Evolutionary conservation across 2,329 filamentous ascomycete species (phyloP).

Genomic region (Plectosphaerella cucumerina): DNA sequence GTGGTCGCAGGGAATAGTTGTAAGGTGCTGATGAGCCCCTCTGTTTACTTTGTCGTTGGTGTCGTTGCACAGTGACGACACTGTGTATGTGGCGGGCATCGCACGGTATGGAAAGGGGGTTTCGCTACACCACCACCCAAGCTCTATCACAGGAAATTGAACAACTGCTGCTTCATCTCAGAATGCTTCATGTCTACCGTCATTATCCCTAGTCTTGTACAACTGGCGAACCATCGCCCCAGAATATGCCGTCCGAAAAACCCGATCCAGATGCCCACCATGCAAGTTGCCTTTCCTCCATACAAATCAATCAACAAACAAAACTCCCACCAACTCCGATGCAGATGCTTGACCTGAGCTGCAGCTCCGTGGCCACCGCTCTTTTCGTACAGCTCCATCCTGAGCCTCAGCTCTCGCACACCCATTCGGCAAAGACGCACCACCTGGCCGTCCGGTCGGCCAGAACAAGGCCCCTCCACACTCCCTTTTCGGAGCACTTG

Average conservation of each 20-base stretch:
- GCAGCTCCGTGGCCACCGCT: constrained; percentile 4
- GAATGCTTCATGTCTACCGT: too few species aligned
- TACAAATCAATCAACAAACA: not conserved
- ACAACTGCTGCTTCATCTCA: too few species aligned
- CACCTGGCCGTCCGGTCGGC: constrained; percentile 80
- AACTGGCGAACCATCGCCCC: not conserved
- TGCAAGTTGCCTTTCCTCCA: not conserved
- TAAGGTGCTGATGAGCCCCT: not conserved
- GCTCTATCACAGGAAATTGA: too few species aligned
- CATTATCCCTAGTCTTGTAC: not conserved
- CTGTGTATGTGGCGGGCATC: not conserved
- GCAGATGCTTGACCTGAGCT: constrained; percentile 10
- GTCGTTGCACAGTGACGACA: not conserved
- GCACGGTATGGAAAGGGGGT: not conserved
- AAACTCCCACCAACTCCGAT: constrained; percentile 10
- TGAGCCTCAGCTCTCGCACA: constrained; percentile 41
- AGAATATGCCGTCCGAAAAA: not conserved
- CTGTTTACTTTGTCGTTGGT: not conserved
- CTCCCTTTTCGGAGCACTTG: constrained; percentile 78
- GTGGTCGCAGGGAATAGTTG: not conserved
- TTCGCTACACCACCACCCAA: too few species aligned
- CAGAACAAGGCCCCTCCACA: constrained; percentile 77
- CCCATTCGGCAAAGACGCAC: constrained; percentile 92
- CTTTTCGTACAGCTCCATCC: constrained; percentile 1
- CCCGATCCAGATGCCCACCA: not conserved